Base-by-base conservation (phyloP, 768 basidiomycete genomes). In the Leccinum fibrillosum region DNA sequence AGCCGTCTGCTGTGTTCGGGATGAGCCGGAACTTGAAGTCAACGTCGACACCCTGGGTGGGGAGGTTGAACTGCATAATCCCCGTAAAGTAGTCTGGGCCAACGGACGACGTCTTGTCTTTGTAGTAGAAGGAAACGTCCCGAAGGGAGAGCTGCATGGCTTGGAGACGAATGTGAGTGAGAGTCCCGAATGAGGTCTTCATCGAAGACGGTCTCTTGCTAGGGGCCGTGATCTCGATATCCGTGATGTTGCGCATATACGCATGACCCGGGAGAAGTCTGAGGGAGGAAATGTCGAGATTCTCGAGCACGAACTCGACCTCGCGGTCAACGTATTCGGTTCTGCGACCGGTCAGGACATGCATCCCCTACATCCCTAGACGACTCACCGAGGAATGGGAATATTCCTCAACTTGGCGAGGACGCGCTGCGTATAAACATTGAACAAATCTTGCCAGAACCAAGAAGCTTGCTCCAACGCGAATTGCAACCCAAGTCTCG, bases 381-480 rank as follows among this genome's bases (percentile, higher is more conserved):
- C 5, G 10, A 63, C 76, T 17, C 57, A 84, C 88, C 88, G 80
- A 6, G 89, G 89, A 52, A 90, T 88, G 11, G 88, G 88, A 13
- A 90, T 71, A 53, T 82, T 80, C 63, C 82, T 82, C 67, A 89
- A 60, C 65, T 80, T 72, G 26, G 59, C 63, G 55, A 88, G 68
- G 1, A 82, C 34, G 9, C 80, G 79, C 15, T 90, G 91, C 1
- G 89, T 69, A 65, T 92, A 92, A 15, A 92, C 87, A 64, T 86
- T 89, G 76, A 90, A 86, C 7, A 92, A 59, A 59, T 94, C 92
- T 68, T 86, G 82, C 86, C 86, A 89, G 73, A 90, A 82, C 89
- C 89, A 90, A 1, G 85, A 80, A 5, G 82, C 80, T 49, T 85
- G 80, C 54, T 88, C 85, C 60, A 86, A 65, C 4, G 81, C 78